Evolutionary conservation across 1,284 basidiomycete species (phyloP).

Genomic region (Cutaneotrichosporon arboriforme): DNA sequence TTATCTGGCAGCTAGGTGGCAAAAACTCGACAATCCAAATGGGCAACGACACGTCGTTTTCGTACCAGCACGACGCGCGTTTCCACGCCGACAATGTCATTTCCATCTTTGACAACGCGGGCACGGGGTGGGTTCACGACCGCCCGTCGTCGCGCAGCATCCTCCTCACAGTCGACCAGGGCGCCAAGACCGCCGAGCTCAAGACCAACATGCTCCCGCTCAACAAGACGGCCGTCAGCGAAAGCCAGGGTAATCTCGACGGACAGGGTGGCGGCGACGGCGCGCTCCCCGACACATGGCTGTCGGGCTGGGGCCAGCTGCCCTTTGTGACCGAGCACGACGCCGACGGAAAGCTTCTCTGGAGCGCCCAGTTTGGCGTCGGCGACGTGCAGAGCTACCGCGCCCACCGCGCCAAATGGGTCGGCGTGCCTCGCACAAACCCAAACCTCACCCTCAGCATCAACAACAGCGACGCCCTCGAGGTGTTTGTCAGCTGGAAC

Average conservation of each 20-base stretch:
- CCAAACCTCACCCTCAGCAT: constrained; percentile 19
- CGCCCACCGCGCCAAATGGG: constrained; percentile 26
- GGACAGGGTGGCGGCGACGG: constrained; percentile 20
- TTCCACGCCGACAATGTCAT: constrained; percentile 21
- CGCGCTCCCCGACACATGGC: neutral
- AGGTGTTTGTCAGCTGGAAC: constrained; percentile 33
- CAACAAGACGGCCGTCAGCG: constrained; percentile 18
- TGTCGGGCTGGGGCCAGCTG: constrained; percentile 24
- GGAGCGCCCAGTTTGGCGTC: constrained; percentile 32
- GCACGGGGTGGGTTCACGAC: constrained; percentile 17
- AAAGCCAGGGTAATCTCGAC: constrained; percentile 31
- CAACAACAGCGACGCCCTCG: constrained; percentile 4
- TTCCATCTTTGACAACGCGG: constrained; percentile 40
- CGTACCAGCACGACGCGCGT: constrained; percentile 35
- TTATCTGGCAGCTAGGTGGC: constrained; percentile 39
- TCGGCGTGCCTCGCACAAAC: constrained; percentile 23
- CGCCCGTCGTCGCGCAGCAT: constrained; percentile 26
- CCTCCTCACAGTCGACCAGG: constrained; percentile 26
- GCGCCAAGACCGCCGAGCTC: constrained; percentile 21
- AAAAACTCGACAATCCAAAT: constrained; percentile 30
- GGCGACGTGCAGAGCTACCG: constrained; percentile 34
- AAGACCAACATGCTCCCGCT: constrained; percentile 21
- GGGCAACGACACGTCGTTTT: constrained; percentile 23
- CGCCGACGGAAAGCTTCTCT: constrained; percentile 25
- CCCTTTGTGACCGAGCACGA: constrained; percentile 27